Conservation (phyloP, 2,329 filamentous ascomycete species). For the Hirsutella thompsonii region DNA sequence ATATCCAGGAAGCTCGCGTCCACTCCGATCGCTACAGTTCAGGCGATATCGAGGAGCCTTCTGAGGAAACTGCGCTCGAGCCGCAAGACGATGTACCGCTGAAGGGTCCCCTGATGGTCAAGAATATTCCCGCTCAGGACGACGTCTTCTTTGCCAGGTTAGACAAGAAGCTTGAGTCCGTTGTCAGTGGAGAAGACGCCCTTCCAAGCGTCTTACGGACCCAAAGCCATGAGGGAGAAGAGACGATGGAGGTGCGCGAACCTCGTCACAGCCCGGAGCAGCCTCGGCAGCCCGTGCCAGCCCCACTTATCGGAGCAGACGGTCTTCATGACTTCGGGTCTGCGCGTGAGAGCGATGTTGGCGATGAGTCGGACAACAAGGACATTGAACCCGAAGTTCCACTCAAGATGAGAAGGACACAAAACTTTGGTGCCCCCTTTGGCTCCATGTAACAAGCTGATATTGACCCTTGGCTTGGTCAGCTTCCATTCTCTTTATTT, state of each 20-base stretch:
- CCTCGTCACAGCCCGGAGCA: neutral
- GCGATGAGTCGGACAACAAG: slow-evolving; percentile 13
- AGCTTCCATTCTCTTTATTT: neutral
- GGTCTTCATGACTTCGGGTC: slow-evolving; percentile 6
- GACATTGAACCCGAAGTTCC: slow-evolving; percentile 28
- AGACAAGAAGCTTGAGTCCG: slow-evolving; percentile 37
- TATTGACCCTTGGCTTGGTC: neutral
- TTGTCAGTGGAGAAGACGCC: slow-evolving; percentile 31
- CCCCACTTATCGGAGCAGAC: slow-evolving; percentile 1
- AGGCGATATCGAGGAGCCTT: slow-evolving; percentile 3
- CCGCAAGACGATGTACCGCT: slow-evolving; percentile 31
- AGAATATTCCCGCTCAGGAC: slow-evolving; percentile 42
- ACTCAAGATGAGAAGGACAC: slow-evolving; percentile 29
- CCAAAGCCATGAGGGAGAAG: neutral
- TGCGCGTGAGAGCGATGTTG: slow-evolving; percentile 9
- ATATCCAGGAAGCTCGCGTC: neutral
- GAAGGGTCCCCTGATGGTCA: slow-evolving; percentile 39
- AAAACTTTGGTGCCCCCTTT: slow-evolving; percentile 35
- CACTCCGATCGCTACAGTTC: neutral
- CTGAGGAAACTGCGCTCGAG: slow-evolving; percentile 18
- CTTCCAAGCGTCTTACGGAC: slow-evolving; percentile 28
- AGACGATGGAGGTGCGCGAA: slow-evolving; percentile 1
- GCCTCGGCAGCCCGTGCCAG: slow-evolving; percentile 3
- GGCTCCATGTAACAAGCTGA: slow-evolving; percentile 15
- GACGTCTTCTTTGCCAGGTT: slow-evolving; percentile 38